Evolutionary conservation across 177 flowering plant genomes (phyloP).

Genomic region (Vitis hybrid): DNA sequence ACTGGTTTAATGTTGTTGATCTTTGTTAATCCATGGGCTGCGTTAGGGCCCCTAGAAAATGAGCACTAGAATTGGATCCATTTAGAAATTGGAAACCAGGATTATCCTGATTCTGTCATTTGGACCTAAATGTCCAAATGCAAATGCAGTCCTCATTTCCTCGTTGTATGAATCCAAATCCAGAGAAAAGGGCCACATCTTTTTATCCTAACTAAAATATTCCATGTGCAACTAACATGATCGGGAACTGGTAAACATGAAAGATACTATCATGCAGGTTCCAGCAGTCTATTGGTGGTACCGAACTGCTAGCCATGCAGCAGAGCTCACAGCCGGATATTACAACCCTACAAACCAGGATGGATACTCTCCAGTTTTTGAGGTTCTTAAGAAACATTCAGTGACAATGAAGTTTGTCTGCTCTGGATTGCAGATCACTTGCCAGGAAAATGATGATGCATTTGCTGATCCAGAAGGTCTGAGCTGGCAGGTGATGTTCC

Average conservation of each 20-base stretch:
- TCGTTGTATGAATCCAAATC: too few relatives aligned
- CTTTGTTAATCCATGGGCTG: too few relatives aligned
- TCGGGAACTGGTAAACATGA: neutral
- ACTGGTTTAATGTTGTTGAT: too few relatives aligned
- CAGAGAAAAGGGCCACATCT: too few relatives aligned
- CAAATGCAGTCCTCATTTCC: neutral
- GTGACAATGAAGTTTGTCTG: conserved; percentile 59
- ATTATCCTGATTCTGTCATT: too few relatives aligned
- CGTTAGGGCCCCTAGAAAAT: too few relatives aligned
- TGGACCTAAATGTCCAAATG: too few relatives aligned
- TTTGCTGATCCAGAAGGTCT: conserved; percentile 76
- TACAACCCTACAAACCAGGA: conserved; percentile 73
- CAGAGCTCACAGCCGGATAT: conserved; percentile 79
- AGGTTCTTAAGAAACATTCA: conserved; percentile 58
- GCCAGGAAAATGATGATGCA: conserved; percentile 50
- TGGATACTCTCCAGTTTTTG: conserved; percentile 68
- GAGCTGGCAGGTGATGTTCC: conserved; percentile 73
- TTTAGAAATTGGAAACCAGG: too few relatives aligned
- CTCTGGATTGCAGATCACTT: conserved; percentile 37
- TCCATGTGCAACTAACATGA: too few relatives aligned
- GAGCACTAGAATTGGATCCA: too few relatives aligned
- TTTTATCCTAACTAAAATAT: too few relatives aligned
- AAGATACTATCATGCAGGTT: conserved; percentile 46
- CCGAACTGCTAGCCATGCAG: conserved; percentile 79
- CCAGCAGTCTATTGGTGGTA: conserved; percentile 88